Evolutionary conservation across 108 stramenopile genomes (phyloP), one percentile per base, ranked within the genome.

Genomic region (Discostella stelligeroides): DNA sequence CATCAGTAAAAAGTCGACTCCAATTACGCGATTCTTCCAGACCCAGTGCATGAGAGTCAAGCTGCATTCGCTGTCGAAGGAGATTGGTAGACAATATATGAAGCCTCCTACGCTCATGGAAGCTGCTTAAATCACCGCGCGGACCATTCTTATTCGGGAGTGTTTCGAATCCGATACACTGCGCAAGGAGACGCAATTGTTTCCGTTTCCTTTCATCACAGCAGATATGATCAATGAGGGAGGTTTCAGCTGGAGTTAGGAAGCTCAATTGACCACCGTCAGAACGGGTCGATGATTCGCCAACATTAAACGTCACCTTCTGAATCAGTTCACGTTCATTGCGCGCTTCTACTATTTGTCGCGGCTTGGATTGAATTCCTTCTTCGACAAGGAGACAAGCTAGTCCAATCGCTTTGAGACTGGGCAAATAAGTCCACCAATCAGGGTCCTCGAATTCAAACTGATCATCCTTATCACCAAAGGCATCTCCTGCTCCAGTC

Each of bases 381-480:
- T 61, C 54, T 49, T 92, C 88, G 0, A 89, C 75, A 8, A 94
- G 49, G 15, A 89, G 70, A 41, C 87, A 83, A 7, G 85, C 87
- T 20, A 96, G 68, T 5, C 96, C 96, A 46, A 97, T 88, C 47
- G 89, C 91, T 74, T 97, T 97, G 47, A 97, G 72, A 11, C 86
- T 84, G 9, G 94, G 92, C 12, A 97, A 63, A 68, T 82, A 84
- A 48, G 91, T 81, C 92, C 92, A 95, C 94, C 94, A 97, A 9
- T 69, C 42, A 0, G 96, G 94, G 61, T 97, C 94, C 70, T 97
- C 96, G 54, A 97, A 97, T 68, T 91, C 88, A 68, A 95, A 90
- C 56, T 95, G 88, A 38, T 51, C 42, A 13, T 64, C 68, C n/a
- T 58, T 47, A n/a, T 72, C 53, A 14, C 17, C 37, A 8, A 56